A percentile compares a stretch with the other conserved stretches of the same genome.
Conservation (phyloP, 2,329 filamentous ascomycete genomes). For the Beauveria caledonica region DNA sequence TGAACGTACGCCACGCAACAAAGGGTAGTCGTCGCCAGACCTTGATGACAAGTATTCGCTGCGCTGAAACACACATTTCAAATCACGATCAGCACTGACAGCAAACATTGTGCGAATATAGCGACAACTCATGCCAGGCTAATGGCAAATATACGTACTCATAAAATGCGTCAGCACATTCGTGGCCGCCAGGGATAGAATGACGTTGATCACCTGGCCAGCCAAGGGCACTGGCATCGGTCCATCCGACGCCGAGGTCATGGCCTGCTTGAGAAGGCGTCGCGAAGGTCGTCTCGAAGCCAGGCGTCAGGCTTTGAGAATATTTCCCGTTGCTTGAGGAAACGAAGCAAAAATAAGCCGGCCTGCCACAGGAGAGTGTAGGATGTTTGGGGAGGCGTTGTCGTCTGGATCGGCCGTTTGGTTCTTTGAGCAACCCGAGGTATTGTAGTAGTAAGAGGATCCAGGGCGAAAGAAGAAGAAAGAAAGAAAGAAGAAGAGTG, state of each 20-base stretch:
- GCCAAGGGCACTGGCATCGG: conserved; percentile 21
- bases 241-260: not conserved
- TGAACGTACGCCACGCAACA: conserved; percentile 34
- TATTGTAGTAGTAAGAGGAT: not conserved
- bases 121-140: not conserved
- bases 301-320: not conserved
- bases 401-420: not conserved
- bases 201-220: conserved; percentile 28
- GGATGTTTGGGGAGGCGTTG: not conserved
- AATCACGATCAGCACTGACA: not conserved
- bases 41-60: conserved; percentile 29
- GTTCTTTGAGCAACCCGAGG: not conserved
- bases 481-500: not conserved
- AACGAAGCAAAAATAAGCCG: no score
- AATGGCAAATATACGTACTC: conserved; percentile 19
- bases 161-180: conserved; percentile 29
- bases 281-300: no score
- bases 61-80: conserved; percentile 19
- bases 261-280: not conserved
- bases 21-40: conserved; percentile 33
- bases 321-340: not conserved
- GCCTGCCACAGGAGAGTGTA: not conserved
- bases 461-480: not conserved
- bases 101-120: not conserved
- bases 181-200: conserved; percentile 26